Base-by-base conservation (phyloP, 2,329 filamentous ascomycete genomes). In the Periglandula ipomoeae region DNA sequence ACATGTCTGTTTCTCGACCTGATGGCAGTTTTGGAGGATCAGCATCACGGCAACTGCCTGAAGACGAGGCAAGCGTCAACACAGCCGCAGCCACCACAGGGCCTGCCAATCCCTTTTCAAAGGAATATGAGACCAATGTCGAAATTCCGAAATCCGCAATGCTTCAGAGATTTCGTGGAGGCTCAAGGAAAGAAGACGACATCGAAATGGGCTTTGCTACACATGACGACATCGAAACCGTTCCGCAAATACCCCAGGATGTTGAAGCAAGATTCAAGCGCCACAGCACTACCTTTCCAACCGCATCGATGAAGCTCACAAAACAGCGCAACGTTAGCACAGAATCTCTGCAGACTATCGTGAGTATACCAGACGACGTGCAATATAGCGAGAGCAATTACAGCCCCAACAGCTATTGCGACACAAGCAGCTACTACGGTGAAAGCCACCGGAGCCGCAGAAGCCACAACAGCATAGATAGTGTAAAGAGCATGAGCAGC, bases 331-430 rank as follows among this genome's bases (percentile, higher is more conserved):
- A 70, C 27, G 55, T 64, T n/a, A 75, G 70, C 55, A 68, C 69
- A 53, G 73, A 75, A 23, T 74, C 70, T 0, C 57, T 76, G 23
- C 71, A 70, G 46, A 76, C 73, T 1, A 75, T 76, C 17, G 56
- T 76, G 46, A 76, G n/a, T 50, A 72, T 75, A 8, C 72, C 69
- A 5, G 76, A 72, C 44, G 59, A 69, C 17, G 70, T 24, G 27
- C 41, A 26, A 9, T 13, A 41, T 24, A 46, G 47, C 47, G 42
- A 45, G 37, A 34, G 42, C 42, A 49, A 24, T 32, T 32, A 49
- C 41, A 32, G 34, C 13, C 41, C 15, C 15, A 41, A 40, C 8
- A 30, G 17, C 34, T 13, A 20, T 27, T 46, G 23, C 32, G 44
- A 37, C 17, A 20, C 22, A 5, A 46, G 4, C 15, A 17, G 19